A percentile compares a stretch with the other conserved stretches of the same genome.
Conservation (phyloP, 2,329 filamentous ascomycete genomes). For the Alternaria infectoria region DNA sequence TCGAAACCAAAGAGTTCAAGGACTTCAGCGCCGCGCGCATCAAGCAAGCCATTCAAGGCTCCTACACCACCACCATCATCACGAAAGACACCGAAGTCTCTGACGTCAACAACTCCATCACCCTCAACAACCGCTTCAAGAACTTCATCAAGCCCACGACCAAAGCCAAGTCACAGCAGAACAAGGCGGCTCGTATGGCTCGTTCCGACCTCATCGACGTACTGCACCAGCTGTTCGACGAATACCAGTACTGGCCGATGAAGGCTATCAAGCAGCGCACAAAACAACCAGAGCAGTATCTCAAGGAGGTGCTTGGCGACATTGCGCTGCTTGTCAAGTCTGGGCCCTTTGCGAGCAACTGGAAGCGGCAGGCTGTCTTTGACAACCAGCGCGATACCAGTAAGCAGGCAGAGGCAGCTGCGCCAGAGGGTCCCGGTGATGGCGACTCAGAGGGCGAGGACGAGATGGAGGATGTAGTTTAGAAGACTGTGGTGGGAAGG, state of each 20-base stretch:
- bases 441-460: constrained; percentile 71
- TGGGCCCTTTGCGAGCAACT: constrained; percentile 84
- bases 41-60: constrained; percentile 54
- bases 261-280: constrained; percentile 78
- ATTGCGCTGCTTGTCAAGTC: constrained; percentile 83
- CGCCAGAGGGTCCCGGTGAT: constrained; percentile 56
- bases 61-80: constrained; percentile 38
- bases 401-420: constrained; percentile 33
- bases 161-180: constrained; percentile 45
- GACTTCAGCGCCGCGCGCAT: constrained; percentile 51
- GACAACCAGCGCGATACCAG: constrained; percentile 54
- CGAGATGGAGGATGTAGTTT: constrained; percentile 79
- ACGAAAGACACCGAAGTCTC: constrained; percentile 33
- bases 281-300: constrained; percentile 89
- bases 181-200: constrained; percentile 89
- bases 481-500: not conserved
- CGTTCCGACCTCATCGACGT: constrained; percentile 86
- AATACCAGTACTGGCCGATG: constrained; percentile 94
- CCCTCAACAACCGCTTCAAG: constrained; percentile 40
- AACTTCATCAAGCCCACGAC: constrained; percentile 37
- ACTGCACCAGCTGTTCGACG: constrained; percentile 81
- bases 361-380: constrained; percentile 76
- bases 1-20: constrained; percentile 52
- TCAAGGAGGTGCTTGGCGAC: constrained; percentile 82
- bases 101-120: constrained; percentile 33